Percentiles rank a stretch among this genome's conserved stretches.
Conservation (phyloP, 2,329 filamentous ascomycete genomes). For the Beauveria australis region DNA sequence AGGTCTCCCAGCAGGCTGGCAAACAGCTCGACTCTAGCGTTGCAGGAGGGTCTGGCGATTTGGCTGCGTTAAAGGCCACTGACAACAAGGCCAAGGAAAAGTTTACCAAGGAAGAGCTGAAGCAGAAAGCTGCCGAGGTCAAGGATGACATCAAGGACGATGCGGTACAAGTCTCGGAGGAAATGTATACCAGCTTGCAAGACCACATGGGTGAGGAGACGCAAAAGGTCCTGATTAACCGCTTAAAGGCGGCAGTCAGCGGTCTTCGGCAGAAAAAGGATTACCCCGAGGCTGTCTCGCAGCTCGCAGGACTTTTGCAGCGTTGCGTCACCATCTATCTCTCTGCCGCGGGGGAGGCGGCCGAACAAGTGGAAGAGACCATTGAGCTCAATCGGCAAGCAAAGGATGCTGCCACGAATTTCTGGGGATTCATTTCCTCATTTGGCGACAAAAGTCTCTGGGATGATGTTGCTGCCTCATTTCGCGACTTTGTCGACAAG, state of each 20-base stretch:
- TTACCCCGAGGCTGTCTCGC: conserved; percentile 81
- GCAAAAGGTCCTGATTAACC: conserved; percentile 61
- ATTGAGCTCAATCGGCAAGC: conserved; percentile 65
- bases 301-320: conserved; percentile 64
- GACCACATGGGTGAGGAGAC: conserved; percentile 68
- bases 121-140: conserved; percentile 47
- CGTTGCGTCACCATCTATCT: conserved; percentile 74
- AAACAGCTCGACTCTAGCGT: conserved; percentile 59
- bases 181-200: conserved; percentile 61
- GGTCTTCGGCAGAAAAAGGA: conserved; percentile 69
- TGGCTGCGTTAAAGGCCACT: conserved; percentile 15
- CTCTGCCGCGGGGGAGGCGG: conserved; percentile 58
- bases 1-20: conserved; percentile 65
- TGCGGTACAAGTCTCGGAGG: conserved; percentile 41
- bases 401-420: conserved; percentile 67
- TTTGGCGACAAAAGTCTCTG: conserved; percentile 70
- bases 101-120: conserved; percentile 56
- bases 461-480: conserved; percentile 61
- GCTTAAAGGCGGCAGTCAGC: conserved; percentile 67
- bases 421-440: conserved; percentile 72
- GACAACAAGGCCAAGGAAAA: conserved; percentile 18
- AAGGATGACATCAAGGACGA: conserved; percentile 46
- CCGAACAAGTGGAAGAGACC: conserved; percentile 60
- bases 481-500: conserved; percentile 60
- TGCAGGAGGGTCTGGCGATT: conserved; percentile 14